Conservation (phyloP, 2,329 filamentous ascomycete genomes). For the Trichoderma polysporum region DNA sequence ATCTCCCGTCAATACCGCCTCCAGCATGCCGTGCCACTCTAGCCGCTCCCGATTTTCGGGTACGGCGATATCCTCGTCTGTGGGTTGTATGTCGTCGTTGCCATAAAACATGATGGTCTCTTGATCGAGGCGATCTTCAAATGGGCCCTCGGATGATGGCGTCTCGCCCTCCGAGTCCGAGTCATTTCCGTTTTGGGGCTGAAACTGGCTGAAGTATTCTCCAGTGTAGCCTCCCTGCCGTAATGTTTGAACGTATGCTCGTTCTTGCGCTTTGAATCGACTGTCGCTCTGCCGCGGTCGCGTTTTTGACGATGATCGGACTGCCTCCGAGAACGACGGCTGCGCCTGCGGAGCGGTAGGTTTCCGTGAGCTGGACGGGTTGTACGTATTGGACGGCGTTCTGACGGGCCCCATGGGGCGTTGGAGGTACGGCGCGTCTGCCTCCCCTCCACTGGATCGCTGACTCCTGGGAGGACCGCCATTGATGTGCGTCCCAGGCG, state of each 20-base stretch:
- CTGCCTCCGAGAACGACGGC: constrained; percentile 44
- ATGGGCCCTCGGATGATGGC: constrained; percentile 77
- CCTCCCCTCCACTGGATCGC: constrained; percentile 32
- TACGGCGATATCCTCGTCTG: constrained; percentile 84
- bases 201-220: constrained; percentile 73
- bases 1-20: constrained; percentile 91
- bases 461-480: constrained; percentile 41
- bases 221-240: constrained; percentile 64
- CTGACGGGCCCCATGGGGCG: constrained; percentile 68
- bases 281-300: constrained; percentile 47
- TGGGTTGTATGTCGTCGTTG: constrained; percentile 84
- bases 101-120: constrained; percentile 92
- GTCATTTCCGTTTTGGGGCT: constrained; percentile 61
- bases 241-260: constrained; percentile 90
- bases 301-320: constrained; percentile 54
- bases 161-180: constrained; percentile 91
- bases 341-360: constrained; percentile 41
- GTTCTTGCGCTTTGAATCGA: constrained; percentile 66
- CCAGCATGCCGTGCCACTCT: constrained; percentile 98
- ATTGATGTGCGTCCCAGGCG: constrained; percentile 42
- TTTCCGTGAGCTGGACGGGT: constrained; percentile 62
- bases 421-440: constrained; percentile 48
- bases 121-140: constrained; percentile 85
- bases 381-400: constrained; percentile 79
- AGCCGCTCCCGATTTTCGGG: constrained; percentile 84